Base-by-base conservation (phyloP, 345 rosid genomes). In the Linum usitatissimum region DNA sequence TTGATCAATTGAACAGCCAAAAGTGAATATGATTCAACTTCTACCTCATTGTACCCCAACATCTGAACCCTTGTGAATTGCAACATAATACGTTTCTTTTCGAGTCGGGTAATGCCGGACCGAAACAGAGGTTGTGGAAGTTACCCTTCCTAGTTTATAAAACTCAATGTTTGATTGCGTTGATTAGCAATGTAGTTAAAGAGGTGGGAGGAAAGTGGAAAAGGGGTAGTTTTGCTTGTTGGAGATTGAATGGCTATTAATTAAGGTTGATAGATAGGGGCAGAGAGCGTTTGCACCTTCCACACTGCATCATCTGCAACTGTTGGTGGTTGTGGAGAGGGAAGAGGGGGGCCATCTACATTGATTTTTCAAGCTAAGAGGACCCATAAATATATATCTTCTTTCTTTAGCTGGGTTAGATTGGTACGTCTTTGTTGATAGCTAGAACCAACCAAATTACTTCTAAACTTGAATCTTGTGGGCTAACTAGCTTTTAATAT, bases 261-360 rank as follows among this genome's bases (percentile, higher is more conserved):
- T 34, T 45, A 7, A 45, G 59, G 28, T 53, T 45, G 65, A 63
- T 36, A 58, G 53, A 53, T 23, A 23, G 51, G 38, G 38, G 38
- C 38, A 34, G 8, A 3, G 15, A 45, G 3, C 5, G 51, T 45
- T 15, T 45, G 51, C 51, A 45, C 10, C 1, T 45, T 45, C 13
- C 48, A 40, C 13, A 40, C 13, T 40, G 48, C 48, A 40, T 1
- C 28, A 23, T 40, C 48, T 40, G 48, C 64, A 60, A 21, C 18
- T 19, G 61, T 18, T 68, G 66, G 74, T 57, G 66, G 75, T 60
- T 62, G 68, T 1, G 49, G 36, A n/a, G 28, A 45, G 51, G 15
- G 42, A 68, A 64, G 31, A 45, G 8, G 34, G 40, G 49, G 30
- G 69, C 39, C 60, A 45, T 45, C 28, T 36, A 61, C 66, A 55